These are phyloP conservation scores for Yamagishiella unicocca DNA, from an alignment of 139 green algal species.

Conservation along the genomic window DNA sequence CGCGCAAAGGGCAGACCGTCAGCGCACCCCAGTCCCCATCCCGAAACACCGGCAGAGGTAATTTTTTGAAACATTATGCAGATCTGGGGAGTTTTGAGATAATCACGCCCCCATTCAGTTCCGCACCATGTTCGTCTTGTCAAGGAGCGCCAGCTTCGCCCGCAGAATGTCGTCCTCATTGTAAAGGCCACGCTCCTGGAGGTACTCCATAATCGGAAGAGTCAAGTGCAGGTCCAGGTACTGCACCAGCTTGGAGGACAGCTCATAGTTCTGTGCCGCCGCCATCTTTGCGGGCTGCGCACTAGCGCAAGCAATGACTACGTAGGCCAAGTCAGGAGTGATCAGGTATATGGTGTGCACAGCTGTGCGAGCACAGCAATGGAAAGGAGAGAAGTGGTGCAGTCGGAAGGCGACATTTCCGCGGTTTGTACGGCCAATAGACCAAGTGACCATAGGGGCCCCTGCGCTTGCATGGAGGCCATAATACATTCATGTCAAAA, in stretches of 20 bases:
- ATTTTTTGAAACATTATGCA: too few species aligned
- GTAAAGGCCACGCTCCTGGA: conserved; percentile 83
- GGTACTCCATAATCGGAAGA: conserved; percentile 35
- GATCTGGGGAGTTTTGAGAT: neutral
- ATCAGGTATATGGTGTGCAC: neutral
- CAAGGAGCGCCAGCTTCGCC: conserved; percentile 95
- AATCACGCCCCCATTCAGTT: too few species aligned
- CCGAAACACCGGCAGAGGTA: too few species aligned
- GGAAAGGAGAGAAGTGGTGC: neutral
- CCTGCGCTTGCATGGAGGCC: too few species aligned
- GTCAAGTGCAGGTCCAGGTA: conserved; percentile 32
- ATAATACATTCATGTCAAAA: too few species aligned
- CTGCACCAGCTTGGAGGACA: conserved; percentile 31
- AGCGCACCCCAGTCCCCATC: too few species aligned
- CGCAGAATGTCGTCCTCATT: conserved; percentile 88
- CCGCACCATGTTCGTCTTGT: conserved; percentile 98
- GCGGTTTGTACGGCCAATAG: neutral
- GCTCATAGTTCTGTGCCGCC: conserved; percentile 28
- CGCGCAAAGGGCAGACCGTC: neutral
- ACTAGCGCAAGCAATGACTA: neutral
- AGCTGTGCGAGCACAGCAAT: neutral
- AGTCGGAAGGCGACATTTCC: neutral
- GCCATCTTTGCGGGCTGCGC: conserved; percentile 26
- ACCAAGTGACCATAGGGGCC: too few species aligned
- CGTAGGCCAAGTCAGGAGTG: neutral